These are phyloP conservation scores for Fusarium sublunatum DNA, from an alignment of 2,329 filamentous ascomycete species.

Conservation along the genomic window DNA sequence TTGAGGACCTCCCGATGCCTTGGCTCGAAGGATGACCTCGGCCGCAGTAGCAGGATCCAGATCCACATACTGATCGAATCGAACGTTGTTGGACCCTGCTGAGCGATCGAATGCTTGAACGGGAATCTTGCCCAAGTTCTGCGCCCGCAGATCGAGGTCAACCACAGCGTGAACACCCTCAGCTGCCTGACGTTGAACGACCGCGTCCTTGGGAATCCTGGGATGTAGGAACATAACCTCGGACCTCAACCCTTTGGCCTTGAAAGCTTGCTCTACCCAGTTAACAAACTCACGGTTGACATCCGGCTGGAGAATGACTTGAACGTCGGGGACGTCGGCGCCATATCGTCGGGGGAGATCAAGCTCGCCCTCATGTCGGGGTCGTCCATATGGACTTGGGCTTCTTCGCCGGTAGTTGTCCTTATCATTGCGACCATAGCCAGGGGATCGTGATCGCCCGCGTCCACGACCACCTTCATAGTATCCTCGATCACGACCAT, in stretches of 20 bases:
- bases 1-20: constrained; percentile 54
- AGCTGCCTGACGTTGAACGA: constrained; percentile 86
- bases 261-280: constrained; percentile 84
- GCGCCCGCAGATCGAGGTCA: constrained; percentile 76
- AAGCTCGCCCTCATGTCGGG: constrained; percentile 66
- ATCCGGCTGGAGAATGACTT: constrained; percentile 84
- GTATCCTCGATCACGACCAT: constrained; percentile 61
- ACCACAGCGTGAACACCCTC: constrained; percentile 91
- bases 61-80: constrained; percentile 88
- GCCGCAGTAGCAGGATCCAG: constrained; percentile 82
- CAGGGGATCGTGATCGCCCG: constrained; percentile 77
- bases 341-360: constrained; percentile 80
- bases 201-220: constrained; percentile 77
- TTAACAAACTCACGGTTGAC: constrained; percentile 82
- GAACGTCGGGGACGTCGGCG: constrained; percentile 85
- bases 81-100: constrained; percentile 77
- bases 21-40: constrained; percentile 81
- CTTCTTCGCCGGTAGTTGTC: constrained; percentile 74
- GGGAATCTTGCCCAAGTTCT: constrained; percentile 78
- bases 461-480: constrained; percentile 58
- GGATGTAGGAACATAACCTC: constrained; percentile 85
- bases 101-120: constrained; percentile 88
- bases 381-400: constrained; percentile 70
- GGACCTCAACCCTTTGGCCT: constrained; percentile 75
- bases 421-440: constrained; percentile 56